Evolutionary conservation across 2,329 filamentous ascomycete species (phyloP), one percentile per base, ranked within the genome.

Genomic region (Apiospora aurea): DNA sequence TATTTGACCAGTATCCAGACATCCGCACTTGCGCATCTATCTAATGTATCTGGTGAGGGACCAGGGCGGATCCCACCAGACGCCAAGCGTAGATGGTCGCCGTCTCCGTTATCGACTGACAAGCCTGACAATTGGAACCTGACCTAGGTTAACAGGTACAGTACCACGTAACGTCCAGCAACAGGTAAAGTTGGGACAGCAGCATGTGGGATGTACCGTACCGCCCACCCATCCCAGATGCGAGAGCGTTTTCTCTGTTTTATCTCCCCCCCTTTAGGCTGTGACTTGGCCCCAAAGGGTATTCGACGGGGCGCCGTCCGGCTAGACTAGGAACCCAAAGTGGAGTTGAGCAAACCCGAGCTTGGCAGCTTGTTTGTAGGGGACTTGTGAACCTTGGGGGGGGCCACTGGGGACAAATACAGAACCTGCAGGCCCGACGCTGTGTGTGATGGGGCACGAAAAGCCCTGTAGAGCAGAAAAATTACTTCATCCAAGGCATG

Each of bases 271-370:
- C 26, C 26, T 29, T 29, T 29, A 29, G 26, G 26, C 46, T 49
- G 18, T 49, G 18, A 43, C 21, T 49, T 10, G 46, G 6, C 7
- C 46, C 46, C 21, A 49, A 61, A 38, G 16, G 53, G 16, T 38
- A 21, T 34, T 38, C 29, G 53, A 64, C 57, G 57, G 57, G 34
- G 57, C 57, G 34, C 10, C 57, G 57, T 64, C 53, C 53, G 53
- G 53, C 53, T 61, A 29, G 51, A 57, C 53, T 61, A 61, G 53
- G 29, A 64, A 64, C 57, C 57, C 57, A 64, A 64, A 41, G 57
- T 64, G 57, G 57, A 64, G 57, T 6, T 6, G 18, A 41, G 11
- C 18, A 29, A 29, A 47, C 49, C 16, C 13, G 51, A 57, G 51
- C 47, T 49, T 8, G 47, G 18, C 47, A 34, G 51, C 26, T 57